phyloP scores from a whole-genome alignment of 169 alveolate genomes.

The Cryptosporidium baileyi region DNA sequence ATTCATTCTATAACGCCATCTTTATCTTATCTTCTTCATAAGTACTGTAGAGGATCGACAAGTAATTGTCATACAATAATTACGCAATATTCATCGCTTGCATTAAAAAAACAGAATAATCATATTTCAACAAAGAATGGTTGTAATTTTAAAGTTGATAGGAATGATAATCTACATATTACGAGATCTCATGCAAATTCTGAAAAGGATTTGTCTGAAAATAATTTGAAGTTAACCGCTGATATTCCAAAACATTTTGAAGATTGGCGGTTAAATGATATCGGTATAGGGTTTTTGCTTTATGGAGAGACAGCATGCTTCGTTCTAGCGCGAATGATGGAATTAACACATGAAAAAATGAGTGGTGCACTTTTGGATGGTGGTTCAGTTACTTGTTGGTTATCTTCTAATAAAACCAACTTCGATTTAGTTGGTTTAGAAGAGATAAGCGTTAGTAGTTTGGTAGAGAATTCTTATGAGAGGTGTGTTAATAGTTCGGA shows the following conservation, averaged over 20 bases:
- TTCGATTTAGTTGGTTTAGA: not conserved
- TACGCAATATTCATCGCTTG: constrained; percentile 46
- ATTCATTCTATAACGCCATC: constrained; percentile 67
- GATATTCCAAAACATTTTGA: not conserved
- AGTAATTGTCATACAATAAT: constrained; percentile 22
- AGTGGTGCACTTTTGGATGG: not conserved
- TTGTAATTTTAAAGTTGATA: not conserved
- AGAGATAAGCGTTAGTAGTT: not conserved
- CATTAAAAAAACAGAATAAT: not conserved
- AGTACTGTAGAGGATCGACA: not conserved
- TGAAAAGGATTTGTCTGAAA: not conserved
- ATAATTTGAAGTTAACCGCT: not conserved
- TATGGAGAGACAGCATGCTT: constrained; percentile 66
- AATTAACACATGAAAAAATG: not conserved
- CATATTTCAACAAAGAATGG: not conserved
- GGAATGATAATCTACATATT: not conserved
- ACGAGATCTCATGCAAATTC: too few relatives aligned
- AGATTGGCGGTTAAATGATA: constrained; percentile 54
- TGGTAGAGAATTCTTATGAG: not conserved
- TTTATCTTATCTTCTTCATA: constrained; percentile 30
- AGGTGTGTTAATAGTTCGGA: not conserved
- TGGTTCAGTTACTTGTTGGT: too few relatives aligned
- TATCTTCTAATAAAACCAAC: not conserved
- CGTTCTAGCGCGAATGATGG: constrained; percentile 66
- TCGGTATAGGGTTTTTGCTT: constrained; percentile 34